Percentiles rank a stretch among this genome's conserved stretches.
These are phyloP conservation scores for Gyromitra esculenta DNA, from an alignment of 2,329 filamentous ascomycete genomes.

Conservation along the genomic window DNA sequence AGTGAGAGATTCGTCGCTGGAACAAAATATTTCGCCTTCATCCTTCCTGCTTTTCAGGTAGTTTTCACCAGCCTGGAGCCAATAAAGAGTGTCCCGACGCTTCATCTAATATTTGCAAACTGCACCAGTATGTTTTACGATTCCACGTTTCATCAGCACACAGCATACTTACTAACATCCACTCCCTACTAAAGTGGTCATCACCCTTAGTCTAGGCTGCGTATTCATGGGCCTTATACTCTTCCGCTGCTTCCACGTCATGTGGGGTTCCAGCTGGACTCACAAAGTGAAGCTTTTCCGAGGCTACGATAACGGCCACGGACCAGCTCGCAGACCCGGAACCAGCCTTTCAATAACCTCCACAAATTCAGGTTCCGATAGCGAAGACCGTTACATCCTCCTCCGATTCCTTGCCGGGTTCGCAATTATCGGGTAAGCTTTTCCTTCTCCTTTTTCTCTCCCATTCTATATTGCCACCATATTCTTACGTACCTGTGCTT, in stretches of 20 bases:
- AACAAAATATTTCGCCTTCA: conserved; percentile 47
- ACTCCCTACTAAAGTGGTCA: conserved; percentile 33
- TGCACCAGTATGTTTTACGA: conserved; percentile 40
- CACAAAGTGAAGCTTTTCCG: conserved; percentile 34
- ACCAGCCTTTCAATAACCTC: conserved; percentile 12
- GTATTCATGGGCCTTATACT: conserved; percentile 49
- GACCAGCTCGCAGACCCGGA: background rate
- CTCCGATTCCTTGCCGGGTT: conserved; percentile 49
- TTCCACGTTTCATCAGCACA: background rate
- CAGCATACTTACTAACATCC: conserved; percentile 6
- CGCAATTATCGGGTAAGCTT: conserved; percentile 39
- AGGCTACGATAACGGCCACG: conserved; percentile 42
- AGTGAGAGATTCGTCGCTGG: conserved; percentile 45
- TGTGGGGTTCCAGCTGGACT: conserved; percentile 41
- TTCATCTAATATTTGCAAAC: conserved; percentile 40
- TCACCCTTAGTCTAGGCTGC: conserved; percentile 46
- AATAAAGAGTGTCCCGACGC: conserved; percentile 11
- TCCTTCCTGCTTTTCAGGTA: conserved; percentile 41
- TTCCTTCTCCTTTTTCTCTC: background rate
- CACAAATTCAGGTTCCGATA: conserved; percentile 6
- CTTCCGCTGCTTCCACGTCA: conserved; percentile 38
- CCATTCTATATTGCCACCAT: background rate
- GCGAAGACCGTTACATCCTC: conserved; percentile 49
- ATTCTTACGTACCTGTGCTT: background rate
- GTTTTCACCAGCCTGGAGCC: conserved; percentile 34